Percentiles rank a stretch among this genome's conserved stretches.
phyloP scores from a whole-genome alignment of 2,329 filamentous ascomycete species.

The Diaporthe capsici region DNA sequence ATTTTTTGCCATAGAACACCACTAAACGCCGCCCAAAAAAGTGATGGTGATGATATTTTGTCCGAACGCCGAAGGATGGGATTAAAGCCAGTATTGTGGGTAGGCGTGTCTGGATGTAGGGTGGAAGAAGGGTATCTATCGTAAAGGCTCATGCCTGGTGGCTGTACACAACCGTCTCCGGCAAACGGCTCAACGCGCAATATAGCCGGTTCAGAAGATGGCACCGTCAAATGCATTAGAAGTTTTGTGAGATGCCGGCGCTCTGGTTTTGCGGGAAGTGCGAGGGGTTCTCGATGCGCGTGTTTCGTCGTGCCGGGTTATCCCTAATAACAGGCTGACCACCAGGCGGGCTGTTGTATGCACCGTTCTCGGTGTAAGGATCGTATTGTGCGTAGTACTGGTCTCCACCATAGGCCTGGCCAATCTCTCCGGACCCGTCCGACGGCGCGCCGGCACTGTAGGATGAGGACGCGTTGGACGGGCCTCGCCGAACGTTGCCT shows the following conservation, averaged over 20 bases:
- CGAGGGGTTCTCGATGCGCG: slow-evolving; percentile 90
- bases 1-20: slow-evolving; percentile 34
- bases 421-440: slow-evolving; percentile 71
- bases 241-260: slow-evolving; percentile 97
- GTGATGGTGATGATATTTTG: slow-evolving; percentile 33
- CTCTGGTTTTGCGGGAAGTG: slow-evolving; percentile 89
- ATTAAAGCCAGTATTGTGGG: slow-evolving; percentile 40
- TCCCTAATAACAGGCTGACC: slow-evolving; percentile 90
- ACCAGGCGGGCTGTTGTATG: slow-evolving; percentile 51
- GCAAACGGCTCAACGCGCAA: slow-evolving; percentile 13
- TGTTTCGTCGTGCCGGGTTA: slow-evolving; percentile 92
- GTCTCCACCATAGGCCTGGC: slow-evolving; percentile 61
- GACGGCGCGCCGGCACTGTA: slow-evolving; percentile 89
- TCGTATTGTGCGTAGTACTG: slow-evolving; percentile 74
- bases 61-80: slow-evolving; percentile 31
- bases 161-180: slow-evolving; percentile 37
- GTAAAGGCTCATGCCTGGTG: slow-evolving; percentile 34
- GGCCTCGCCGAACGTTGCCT: slow-evolving; percentile 84
- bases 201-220: neutral
- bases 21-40: slow-evolving; percentile 17
- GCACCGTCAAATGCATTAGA: slow-evolving; percentile 63
- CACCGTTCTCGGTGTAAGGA: slow-evolving; percentile 66
- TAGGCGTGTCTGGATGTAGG: slow-evolving; percentile 30
- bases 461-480: slow-evolving; percentile 95
- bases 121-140: slow-evolving; percentile 42